phyloP scores from a whole-genome alignment of 768 basidiomycete species.

The Mycena haematopus region DNA sequence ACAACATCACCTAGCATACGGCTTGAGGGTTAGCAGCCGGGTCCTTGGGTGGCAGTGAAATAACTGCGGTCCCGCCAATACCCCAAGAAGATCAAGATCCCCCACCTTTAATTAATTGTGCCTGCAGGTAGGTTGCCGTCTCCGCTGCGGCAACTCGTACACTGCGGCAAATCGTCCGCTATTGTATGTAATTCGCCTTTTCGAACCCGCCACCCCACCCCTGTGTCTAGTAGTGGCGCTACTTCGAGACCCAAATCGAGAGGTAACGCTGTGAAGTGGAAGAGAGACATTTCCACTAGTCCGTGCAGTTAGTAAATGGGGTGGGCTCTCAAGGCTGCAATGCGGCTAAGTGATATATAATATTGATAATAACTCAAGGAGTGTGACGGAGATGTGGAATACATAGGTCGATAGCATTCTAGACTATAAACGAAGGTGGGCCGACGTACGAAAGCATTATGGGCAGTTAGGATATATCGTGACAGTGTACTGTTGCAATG shows the following conservation, averaged over 20 bases:
- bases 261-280: conserved; percentile 9
- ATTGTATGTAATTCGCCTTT: conserved; percentile 4
- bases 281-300: conserved; percentile 17
- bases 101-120: conserved; percentile 1
- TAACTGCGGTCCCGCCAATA: conserved; percentile 1
- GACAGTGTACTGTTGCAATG: conserved; percentile 1
- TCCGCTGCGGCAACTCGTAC: background rate
- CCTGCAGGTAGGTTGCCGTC: background rate
- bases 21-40: background rate
- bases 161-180: background rate
- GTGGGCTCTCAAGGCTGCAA: background rate
- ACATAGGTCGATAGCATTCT: conserved; percentile 29
- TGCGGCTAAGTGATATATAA: conserved; percentile 1
- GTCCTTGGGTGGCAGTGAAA: conserved; percentile 6
- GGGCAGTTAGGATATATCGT: conserved; percentile 18
- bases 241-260: conserved; percentile 9
- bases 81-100: conserved; percentile 2
- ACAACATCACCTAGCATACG: no score
- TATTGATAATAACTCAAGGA: conserved; percentile 28
- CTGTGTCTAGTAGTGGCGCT: background rate
- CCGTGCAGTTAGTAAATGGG: background rate
- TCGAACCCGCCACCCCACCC: background rate
- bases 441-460: conserved; percentile 28
- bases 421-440: conserved; percentile 27
- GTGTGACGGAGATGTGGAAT: conserved; percentile 23